Base-by-base conservation (phyloP, 2,329 filamentous ascomycete species). In the Septoria petroselini region DNA sequence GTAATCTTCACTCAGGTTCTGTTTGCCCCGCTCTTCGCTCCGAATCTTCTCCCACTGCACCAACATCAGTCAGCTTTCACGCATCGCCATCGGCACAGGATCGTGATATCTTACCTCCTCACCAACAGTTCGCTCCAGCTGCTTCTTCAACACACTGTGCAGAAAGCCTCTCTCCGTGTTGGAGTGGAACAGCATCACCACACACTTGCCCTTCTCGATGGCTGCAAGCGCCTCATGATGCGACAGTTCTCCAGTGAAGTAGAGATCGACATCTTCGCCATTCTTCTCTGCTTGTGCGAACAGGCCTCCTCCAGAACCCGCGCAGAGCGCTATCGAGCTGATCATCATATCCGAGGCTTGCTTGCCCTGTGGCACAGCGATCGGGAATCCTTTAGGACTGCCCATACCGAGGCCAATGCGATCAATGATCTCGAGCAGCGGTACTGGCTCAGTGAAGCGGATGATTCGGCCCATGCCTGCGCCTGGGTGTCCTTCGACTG, bases 141-240 rank as follows among this genome's bases (percentile, higher is more conserved):
- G 81, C 14, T 75, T 74, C 61, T 78, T 78, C 72, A 98, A 78
- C 39, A 86, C 81, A 52, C 84, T 77, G 51, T 78, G 78, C 62
- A 98, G 70, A 65, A 91, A 98, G 0, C 82, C 84, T 29, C 93
- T 76, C 74, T 98, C 93, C 0, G 88, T 93, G 69, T 97, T 97
- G 61, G 86, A 91, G 68, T 98, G 93, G 62, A 95, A 95, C 40
- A 95, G 77, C 33, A 85, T 86, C 43, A 97, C 80, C 1, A 97
- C 87, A 47, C 83, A 85, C 56, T 84, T 84, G 1, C 91, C 91
- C 51, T 84, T 80, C 73, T 96, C 91, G 21, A 87, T 88, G 1
- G 90, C 88, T 31, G 86, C 82, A 50, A 98, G 78, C 2, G 91
- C 90, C 57, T 93, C 89, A 67, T 98, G 93, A 67, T 98, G 93